Percentiles rank a stretch among this genome's conserved stretches.
Conservation (phyloP, 768 basidiomycete species). For the Trametes punicea region DNA sequence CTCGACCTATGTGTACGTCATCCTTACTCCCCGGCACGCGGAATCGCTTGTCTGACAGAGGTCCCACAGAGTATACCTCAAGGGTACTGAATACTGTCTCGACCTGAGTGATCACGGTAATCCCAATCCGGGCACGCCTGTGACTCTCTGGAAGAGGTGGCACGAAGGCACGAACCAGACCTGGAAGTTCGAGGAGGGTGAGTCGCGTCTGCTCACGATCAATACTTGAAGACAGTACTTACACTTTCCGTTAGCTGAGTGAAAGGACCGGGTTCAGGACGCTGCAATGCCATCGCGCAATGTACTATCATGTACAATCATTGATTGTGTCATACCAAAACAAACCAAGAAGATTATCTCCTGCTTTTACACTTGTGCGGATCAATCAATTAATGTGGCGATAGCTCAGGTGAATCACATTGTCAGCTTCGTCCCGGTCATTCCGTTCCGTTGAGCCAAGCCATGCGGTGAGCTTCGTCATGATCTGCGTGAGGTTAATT, state of each 20-base stretch:
- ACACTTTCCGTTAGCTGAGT: background rate
- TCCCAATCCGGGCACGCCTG: conserved; percentile 39
- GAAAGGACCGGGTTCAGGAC: background rate
- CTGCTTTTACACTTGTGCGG: too few relatives aligned
- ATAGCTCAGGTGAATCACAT: too few relatives aligned
- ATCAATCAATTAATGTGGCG: too few relatives aligned
- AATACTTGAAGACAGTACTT: background rate
- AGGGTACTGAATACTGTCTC: conserved; percentile 40
- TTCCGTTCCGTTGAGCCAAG: too few relatives aligned
- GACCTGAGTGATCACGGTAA: conserved; percentile 50
- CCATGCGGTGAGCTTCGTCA: background rate
- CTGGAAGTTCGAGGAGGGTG: conserved; percentile 41
- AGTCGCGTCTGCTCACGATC: background rate
- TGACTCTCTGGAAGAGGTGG: conserved; percentile 51
- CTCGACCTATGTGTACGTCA: conserved; percentile 41
- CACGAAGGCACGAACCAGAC: conserved; percentile 46
- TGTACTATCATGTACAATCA: too few relatives aligned
- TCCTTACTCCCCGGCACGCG: background rate
- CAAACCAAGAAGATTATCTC: too few relatives aligned
- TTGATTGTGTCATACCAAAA: too few relatives aligned
- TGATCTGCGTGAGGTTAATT: background rate
- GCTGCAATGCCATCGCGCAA: too few relatives aligned
- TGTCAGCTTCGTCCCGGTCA: too few relatives aligned
- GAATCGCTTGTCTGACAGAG: background rate
- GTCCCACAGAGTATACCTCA: conserved; percentile 45